phyloP scores from a whole-genome alignment of 23 red algal species.

The Pyropia haitanensis region DNA sequence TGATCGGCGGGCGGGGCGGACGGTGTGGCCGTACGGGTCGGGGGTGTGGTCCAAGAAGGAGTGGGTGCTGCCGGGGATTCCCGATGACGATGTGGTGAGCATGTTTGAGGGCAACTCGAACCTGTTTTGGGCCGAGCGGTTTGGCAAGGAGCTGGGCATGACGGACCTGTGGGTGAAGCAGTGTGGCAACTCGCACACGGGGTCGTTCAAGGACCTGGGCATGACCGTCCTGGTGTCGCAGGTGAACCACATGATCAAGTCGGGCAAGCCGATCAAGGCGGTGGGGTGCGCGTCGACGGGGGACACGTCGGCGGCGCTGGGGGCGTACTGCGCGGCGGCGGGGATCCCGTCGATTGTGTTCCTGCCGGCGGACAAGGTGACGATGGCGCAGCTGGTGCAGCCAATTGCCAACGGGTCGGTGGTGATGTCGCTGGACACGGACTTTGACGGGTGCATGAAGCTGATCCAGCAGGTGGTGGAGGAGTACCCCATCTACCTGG shows the following conservation, averaged over 20 bases:
- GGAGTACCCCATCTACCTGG: conserved; percentile 95
- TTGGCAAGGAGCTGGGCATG: conserved; percentile 98
- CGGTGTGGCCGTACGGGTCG: conserved; percentile 95
- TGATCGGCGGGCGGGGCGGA: conserved; percentile 84
- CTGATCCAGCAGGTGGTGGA: conserved; percentile 93
- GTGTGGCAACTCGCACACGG: conserved; percentile 96
- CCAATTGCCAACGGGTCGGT: conserved; percentile 95
- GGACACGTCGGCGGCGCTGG: conserved; percentile 91
- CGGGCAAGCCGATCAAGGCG: conserved; percentile 74
- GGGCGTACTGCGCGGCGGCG: conserved; percentile 97
- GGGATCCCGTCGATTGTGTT: conserved; percentile 96
- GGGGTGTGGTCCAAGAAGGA: conserved; percentile 99
- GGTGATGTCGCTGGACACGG: conserved; percentile 90
- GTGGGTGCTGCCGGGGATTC: conserved; percentile 92
- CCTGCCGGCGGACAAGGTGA: conserved; percentile 95
- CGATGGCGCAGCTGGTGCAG: conserved; percentile 93
- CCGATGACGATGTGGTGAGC: conserved; percentile 88
- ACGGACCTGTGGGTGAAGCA: conserved; percentile 99
- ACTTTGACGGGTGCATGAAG: conserved; percentile 99
- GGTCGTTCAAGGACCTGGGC: conserved; percentile 98
- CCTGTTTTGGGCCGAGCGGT: conserved; percentile 98
- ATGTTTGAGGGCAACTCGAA: conserved; percentile 99
- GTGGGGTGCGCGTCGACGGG: conserved; percentile 98
- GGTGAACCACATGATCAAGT: conserved; percentile 96
- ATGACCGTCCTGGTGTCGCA: conserved; percentile 99